These are phyloP conservation scores for Hymenoscyphus linearis DNA, from an alignment of 2,329 filamentous ascomycete species.

Conservation along the genomic window DNA sequence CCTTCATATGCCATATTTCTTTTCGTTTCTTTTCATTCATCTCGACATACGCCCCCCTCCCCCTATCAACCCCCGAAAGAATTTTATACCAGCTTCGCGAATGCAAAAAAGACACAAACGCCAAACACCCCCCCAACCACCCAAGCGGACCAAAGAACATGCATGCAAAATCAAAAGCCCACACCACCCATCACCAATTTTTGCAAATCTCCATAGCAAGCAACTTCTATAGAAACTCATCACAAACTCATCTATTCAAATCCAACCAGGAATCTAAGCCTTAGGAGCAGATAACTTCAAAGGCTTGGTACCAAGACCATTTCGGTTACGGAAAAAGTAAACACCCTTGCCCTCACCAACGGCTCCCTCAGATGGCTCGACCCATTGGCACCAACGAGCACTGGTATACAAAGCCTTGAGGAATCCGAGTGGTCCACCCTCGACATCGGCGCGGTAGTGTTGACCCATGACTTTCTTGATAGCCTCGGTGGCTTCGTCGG, in stretches of 20 bases:
- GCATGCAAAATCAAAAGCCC: too few relatives aligned
- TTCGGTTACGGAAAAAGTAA: slow-evolving; percentile 95
- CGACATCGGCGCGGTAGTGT: slow-evolving; percentile 83
- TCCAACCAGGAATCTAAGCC: slow-evolving; percentile 3
- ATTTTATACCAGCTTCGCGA: too few relatives aligned
- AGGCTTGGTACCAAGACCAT: slow-evolving; percentile 61
- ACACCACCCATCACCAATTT: background rate
- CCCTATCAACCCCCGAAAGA: too few relatives aligned
- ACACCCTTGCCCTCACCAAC: slow-evolving; percentile 77
- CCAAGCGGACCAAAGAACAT: too few relatives aligned
- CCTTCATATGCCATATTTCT: too few relatives aligned
- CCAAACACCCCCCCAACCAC: background rate
- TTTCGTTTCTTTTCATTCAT: too few relatives aligned
- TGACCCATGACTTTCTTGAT: slow-evolving; percentile 93
- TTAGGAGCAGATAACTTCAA: slow-evolving; percentile 17
- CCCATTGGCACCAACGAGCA: slow-evolving; percentile 90
- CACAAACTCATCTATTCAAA: slow-evolving; percentile 1
- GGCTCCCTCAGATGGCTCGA: slow-evolving; percentile 82
- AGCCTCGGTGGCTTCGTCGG: slow-evolving; percentile 88
- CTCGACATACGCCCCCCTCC: too few relatives aligned
- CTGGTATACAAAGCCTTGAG: slow-evolving; percentile 74
- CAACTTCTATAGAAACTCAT: background rate
- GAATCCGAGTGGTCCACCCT: slow-evolving; percentile 77
- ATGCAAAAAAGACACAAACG: too few relatives aligned
- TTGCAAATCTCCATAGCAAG: background rate